Evolutionary conservation across 208 protist genomes (phyloP), one percentile per base, ranked within the genome.

Genomic region (Leptomonas seymouri): DNA sequence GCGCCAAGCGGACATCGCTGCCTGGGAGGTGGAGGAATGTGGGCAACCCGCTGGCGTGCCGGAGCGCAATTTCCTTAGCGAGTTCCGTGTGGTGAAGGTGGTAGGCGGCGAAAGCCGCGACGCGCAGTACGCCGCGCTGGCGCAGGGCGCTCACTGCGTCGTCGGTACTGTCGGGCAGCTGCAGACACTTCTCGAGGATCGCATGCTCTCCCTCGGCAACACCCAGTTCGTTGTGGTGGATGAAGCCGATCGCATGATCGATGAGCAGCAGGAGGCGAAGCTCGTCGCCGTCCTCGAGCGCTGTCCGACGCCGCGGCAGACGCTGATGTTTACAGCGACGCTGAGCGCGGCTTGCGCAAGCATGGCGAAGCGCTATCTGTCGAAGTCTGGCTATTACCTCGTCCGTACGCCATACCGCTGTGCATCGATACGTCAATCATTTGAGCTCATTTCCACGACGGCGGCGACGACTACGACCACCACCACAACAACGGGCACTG

Each of bases 241-340:
- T 79, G 98, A 99, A 73, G 99, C 98, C 0, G 99, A 99, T 79
- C 84, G 94, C 48, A 96, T 99, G 72, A 74, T 99, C 31, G 89
- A 93, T 55, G 92, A 98, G 73, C 87, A 98, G 51, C 91, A 98
- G 56, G 71, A 71, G 62, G 88, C 97, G n/a, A 67, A 62, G 34
- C 74, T 99, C 21, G 74, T 96, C 23, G 79, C 78, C 5, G 97
- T 99, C 44, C 82, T 99, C 15, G 80, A 97, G 74, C 80, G 71
- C 15, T 85, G 87, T 51, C 90, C 85, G 20, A 12, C 57, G n/a
- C 67, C 96, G 20, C 79, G 96, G 31, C 87, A 94, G 53, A 99
- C 98, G 1, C 86, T 94, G 41, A 86, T 99, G 34, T 99, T 99
- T 70, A 99, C 97, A 3, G 98, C 98, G 0, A 99, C 98, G 12